Conservation (phyloP, 208 protist species). For the Wallacemonas sp. region DNA sequence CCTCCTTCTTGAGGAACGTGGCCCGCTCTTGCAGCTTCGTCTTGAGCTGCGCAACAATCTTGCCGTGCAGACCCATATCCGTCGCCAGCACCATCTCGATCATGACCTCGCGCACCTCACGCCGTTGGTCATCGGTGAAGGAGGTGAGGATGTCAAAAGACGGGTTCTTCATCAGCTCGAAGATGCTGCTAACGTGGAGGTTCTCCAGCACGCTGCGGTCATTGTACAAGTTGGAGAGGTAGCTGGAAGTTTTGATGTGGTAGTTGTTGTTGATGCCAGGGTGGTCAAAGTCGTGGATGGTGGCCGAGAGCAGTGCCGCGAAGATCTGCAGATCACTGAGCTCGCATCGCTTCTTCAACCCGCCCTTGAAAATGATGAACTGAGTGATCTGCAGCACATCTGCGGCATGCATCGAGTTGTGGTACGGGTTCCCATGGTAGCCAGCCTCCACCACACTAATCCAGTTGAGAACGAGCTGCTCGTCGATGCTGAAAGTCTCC, state of each 20-base stretch:
- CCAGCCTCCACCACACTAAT: constrained; percentile 87
- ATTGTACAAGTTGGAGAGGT: constrained; percentile 94
- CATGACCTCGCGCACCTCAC: constrained; percentile 86
- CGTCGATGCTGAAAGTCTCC: constrained; percentile 91
- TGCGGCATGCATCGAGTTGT: constrained; percentile 94
- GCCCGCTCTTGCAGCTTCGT: constrained; percentile 57
- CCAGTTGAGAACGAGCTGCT: constrained; percentile 89
- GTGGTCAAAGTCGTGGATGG: constrained; percentile 97
- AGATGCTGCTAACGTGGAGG: constrained; percentile 90
- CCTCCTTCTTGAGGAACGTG: constrained; percentile 73
- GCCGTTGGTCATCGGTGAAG: constrained; percentile 78
- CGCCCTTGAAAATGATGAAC: constrained; percentile 82
- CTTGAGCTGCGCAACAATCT: constrained; percentile 79
- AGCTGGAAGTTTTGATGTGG: constrained; percentile 83
- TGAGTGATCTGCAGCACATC: constrained; percentile 91
- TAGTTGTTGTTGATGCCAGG: constrained; percentile 96
- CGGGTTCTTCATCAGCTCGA: constrained; percentile 90
- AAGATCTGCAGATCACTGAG: constrained; percentile 88
- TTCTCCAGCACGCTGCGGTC: constrained; percentile 96
- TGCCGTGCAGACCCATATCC: constrained; percentile 92
- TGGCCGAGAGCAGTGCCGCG: constrained; percentile 86
- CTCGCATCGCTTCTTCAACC: constrained; percentile 64
- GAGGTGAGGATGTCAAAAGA: constrained; percentile 78
- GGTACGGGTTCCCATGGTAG: constrained; percentile 93
- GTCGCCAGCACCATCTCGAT: constrained; percentile 95